Percentiles rank a stretch among this genome's conserved stretches.
Evolutionary conservation across 176 grass and related monocot species (phyloP).

Genomic region (Carex myosuroides): DNA sequence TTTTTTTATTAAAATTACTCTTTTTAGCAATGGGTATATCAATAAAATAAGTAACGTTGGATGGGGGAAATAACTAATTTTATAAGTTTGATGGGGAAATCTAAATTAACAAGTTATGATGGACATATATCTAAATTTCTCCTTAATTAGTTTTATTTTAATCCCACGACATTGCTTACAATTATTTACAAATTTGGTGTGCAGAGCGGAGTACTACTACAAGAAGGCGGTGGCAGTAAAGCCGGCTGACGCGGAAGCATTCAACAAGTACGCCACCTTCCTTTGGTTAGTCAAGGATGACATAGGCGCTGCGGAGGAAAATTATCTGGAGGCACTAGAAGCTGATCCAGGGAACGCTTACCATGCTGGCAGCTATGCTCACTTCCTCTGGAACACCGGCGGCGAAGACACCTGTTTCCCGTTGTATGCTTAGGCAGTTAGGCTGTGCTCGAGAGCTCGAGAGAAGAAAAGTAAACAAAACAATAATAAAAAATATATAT

Average conservation of each 20-base stretch:
- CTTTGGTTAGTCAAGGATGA: conserved; percentile 79
- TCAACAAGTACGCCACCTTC: conserved; percentile 71
- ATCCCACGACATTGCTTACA: neutral
- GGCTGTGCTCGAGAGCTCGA: neutral
- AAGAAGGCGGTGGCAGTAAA: conserved; percentile 46
- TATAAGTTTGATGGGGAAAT: too few relatives aligned
- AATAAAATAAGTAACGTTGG: too few relatives aligned
- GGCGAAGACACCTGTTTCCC: conserved; percentile 92
- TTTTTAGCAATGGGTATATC: too few relatives aligned
- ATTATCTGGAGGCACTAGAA: conserved; percentile 56
- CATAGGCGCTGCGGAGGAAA: conserved; percentile 61
- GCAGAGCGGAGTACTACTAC: conserved; percentile 84
- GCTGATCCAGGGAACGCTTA: conserved; percentile 55
- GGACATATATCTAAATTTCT: too few relatives aligned
- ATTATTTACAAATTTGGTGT: neutral
- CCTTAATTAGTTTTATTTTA: neutral
- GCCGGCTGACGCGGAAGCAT: conserved; percentile 61
- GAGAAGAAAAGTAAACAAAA: neutral
- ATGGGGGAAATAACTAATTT: too few relatives aligned
- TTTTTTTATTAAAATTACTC: too few relatives aligned
- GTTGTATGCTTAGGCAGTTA: conserved; percentile 3
- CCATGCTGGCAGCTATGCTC: conserved; percentile 71
- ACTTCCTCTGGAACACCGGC: conserved; percentile 97
- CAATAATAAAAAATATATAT: too few relatives aligned
- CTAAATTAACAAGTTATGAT: too few relatives aligned